Percentiles rank a stretch among this genome's conserved stretches.
These are phyloP conservation scores for Aspergillus affinis DNA, from an alignment of 495 filamentous ascomycete genomes.

Conservation along the genomic window DNA sequence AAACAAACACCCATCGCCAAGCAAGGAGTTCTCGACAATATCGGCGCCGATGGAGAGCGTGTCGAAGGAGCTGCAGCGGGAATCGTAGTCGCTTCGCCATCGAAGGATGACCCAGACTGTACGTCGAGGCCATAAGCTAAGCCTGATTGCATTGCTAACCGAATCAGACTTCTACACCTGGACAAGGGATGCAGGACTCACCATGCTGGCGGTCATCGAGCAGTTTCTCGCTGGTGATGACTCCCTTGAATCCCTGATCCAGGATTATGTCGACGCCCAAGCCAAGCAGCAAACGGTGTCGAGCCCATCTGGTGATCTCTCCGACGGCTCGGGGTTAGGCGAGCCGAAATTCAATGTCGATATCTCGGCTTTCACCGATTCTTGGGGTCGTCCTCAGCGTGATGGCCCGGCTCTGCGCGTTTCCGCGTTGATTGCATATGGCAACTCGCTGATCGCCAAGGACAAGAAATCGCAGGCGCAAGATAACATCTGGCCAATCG, in stretches of 20 bases:
- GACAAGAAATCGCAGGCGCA: conserved; percentile 41
- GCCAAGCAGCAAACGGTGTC: conserved; percentile 50
- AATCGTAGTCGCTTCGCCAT: conserved; percentile 54
- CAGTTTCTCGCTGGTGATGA: conserved; percentile 48
- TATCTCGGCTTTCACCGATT: conserved; percentile 49
- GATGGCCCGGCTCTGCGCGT: conserved; percentile 55
- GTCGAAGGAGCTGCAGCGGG: conserved; percentile 48
- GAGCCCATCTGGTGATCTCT: conserved; percentile 46
- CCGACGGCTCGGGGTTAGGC: conserved; percentile 52
- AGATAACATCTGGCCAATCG: conserved; percentile 51
- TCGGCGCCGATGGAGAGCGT: conserved; percentile 50
- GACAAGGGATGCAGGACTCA: conserved; percentile 60
- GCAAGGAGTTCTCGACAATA: no score
- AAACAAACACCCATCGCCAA: no score
- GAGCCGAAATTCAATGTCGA: conserved; percentile 64
- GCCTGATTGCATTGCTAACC: not conserved
- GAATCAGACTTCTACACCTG: conserved; percentile 66
- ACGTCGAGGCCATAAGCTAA: conserved; percentile 16
- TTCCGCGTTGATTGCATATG: conserved; percentile 39
- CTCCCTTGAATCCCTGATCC: conserved; percentile 50
- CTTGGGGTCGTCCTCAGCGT: conserved; percentile 64
- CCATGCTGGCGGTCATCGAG: conserved; percentile 53
- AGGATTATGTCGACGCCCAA: conserved; percentile 57
- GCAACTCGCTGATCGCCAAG: conserved; percentile 40
- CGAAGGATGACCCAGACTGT: conserved; percentile 56